A percentile compares a stretch with the other conserved stretches of the same genome.
Evolutionary conservation across 805 yeast genomes (phyloP).

Genomic region (Jamesozyma rosinii): DNA sequence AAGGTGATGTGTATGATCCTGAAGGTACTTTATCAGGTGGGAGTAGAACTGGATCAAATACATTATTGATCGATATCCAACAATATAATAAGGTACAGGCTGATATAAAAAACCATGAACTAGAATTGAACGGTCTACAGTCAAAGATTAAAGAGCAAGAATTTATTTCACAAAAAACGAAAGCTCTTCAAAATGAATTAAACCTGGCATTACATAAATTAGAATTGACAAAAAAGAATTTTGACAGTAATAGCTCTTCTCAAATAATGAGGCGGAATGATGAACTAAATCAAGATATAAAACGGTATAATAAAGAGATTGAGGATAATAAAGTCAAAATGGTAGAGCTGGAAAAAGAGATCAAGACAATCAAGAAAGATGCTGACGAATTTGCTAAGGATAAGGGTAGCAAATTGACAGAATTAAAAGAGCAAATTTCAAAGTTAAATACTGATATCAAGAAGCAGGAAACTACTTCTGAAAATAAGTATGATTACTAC

Average conservation of each 20-base stretch:
- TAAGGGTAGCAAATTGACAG: constrained; percentile 70
- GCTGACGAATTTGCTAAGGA: constrained; percentile 72
- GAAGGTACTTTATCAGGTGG: constrained; percentile 95
- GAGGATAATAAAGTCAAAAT: constrained; percentile 29
- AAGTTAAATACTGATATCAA: constrained; percentile 32
- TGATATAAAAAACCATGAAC: constrained; percentile 35
- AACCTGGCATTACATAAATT: constrained; percentile 52
- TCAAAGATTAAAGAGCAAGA: constrained; percentile 37
- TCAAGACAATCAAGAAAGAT: constrained; percentile 53
- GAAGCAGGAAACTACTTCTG: constrained; percentile 34
- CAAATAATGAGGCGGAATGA: constrained; percentile 44
- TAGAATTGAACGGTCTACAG: constrained; percentile 35
- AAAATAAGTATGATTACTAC: constrained; percentile 41
- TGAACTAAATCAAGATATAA: constrained; percentile 39
- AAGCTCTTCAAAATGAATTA: constrained; percentile 48
- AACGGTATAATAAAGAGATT: constrained; percentile 33
- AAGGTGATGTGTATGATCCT: constrained; percentile 94
- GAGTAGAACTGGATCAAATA: constrained; percentile 52
- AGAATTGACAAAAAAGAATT: constrained; percentile 43
- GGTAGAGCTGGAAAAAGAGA: constrained; percentile 34
- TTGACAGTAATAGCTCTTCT: constrained; percentile 49
- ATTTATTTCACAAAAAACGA: constrained; percentile 40
- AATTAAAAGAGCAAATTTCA: constrained; percentile 46
- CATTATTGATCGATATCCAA: constrained; percentile 57
- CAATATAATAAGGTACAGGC: constrained; percentile 43